Percentiles rank a stretch among this genome's conserved stretches.
phyloP scores from a whole-genome alignment of 768 basidiomycete genomes.

The Lentinula edodes region DNA sequence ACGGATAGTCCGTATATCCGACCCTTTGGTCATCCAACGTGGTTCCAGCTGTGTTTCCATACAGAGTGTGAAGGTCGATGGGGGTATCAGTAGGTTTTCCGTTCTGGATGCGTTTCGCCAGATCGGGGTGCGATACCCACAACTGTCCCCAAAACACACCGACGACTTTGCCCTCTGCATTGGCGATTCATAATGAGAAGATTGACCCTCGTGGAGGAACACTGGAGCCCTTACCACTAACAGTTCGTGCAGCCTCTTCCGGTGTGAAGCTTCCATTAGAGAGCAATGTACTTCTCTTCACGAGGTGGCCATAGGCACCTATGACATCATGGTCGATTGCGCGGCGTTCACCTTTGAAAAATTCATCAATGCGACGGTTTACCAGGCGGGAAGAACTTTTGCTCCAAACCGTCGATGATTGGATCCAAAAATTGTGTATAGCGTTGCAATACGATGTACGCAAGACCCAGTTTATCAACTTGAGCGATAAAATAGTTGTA shows the following conservation, averaged over 20 bases:
- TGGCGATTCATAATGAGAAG: not conserved
- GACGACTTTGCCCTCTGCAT: slow-evolving; percentile 12
- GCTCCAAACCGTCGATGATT: not conserved
- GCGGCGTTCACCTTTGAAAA: slow-evolving; percentile 8
- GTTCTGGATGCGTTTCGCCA: slow-evolving; percentile 18
- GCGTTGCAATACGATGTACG: not conserved
- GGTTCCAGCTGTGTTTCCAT: slow-evolving; percentile 6
- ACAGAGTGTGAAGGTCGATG: slow-evolving; percentile 12
- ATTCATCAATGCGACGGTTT: slow-evolving; percentile 5
- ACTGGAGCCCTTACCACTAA: slow-evolving; percentile 1
- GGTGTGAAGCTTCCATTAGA: slow-evolving; percentile 21
- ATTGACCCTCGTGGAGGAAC: not conserved
- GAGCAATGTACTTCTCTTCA: slow-evolving; percentile 18
- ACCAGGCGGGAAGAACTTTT: slow-evolving; percentile 6
- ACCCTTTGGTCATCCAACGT: not conserved
- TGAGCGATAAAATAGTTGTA: slow-evolving; percentile 35
- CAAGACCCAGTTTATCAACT: slow-evolving; percentile 29
- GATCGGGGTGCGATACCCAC: slow-evolving; percentile 22
- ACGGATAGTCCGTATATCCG: slow-evolving; percentile 6
- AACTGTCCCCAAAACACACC: slow-evolving; percentile 17
- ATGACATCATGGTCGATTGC: slow-evolving; percentile 24
- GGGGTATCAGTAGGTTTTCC: slow-evolving; percentile 14
- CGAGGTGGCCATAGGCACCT: slow-evolving; percentile 16
- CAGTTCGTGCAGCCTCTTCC: slow-evolving; percentile 13
- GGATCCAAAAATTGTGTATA: not conserved